These are phyloP conservation scores for Glaciozyma martinii DNA, from an alignment of 768 basidiomycete species.

Conservation along the genomic window DNA sequence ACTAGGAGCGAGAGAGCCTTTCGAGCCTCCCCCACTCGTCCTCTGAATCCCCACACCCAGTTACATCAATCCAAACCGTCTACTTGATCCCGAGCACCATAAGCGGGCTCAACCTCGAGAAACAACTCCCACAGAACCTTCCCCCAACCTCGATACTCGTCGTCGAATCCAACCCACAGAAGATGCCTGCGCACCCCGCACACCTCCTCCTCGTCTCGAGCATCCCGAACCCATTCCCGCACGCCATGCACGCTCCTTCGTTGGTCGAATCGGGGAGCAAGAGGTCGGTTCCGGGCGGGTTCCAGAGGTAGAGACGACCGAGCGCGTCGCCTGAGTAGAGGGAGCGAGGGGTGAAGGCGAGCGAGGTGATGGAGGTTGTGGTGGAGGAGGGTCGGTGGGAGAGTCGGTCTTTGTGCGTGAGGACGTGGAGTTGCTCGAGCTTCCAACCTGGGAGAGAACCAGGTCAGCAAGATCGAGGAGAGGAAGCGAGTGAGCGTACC, in stretches of 20 bases:
- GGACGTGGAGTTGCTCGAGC: background rate
- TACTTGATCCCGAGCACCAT: background rate
- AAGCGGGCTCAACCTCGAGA: background rate
- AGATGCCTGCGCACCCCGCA: background rate
- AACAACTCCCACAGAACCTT: background rate
- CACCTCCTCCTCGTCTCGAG: constrained; percentile 6
- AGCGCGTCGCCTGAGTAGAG: constrained; percentile 1
- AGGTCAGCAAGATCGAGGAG: background rate
- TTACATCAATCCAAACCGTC: too few species aligned
- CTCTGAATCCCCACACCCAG: too few species aligned
- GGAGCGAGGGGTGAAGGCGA: background rate
- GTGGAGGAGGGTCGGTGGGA: background rate
- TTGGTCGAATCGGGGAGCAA: background rate
- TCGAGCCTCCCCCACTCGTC: too few species aligned
- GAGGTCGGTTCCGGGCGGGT: background rate
- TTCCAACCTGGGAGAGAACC: background rate
- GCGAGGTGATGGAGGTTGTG: background rate
- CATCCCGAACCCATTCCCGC: background rate
- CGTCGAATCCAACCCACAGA: background rate
- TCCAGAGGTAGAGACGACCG: background rate
- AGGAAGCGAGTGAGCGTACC: background rate
- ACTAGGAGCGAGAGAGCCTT: too few species aligned
- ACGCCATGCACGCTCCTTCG: background rate
- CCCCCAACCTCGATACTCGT: background rate
- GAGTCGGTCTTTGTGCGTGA: constrained; percentile 6